Evolutionary conservation across 495 filamentous ascomycete species (phyloP), one percentile per base, ranked within the genome.

Genomic region (Penicillium angulare): DNA sequence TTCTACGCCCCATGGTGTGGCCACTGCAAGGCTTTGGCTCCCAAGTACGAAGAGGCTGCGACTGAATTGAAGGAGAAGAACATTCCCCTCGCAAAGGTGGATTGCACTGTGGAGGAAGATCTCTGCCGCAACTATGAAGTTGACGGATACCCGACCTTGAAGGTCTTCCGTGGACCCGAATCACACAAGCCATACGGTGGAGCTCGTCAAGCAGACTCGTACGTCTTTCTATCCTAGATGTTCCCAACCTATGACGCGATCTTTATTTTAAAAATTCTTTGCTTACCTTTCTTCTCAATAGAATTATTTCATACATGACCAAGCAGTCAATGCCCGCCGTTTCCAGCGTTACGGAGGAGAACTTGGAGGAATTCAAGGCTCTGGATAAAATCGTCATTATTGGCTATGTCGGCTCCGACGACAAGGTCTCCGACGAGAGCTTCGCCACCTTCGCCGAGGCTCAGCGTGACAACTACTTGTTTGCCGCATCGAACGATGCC

Each of bases 1-100:
- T 99, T 96, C 80, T 99, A 95, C 70, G 93, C 93, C 20, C 95
- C 95, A 34, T 97, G 93, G 95, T 99, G 95, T 68, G 93, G 93
- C 57, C 93, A 98, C 82, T 98, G 93, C 87, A 98, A 98, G 79
- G 87, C 90, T 54, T 76, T 93, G 24, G 89, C 88, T 36, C 88
- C 89, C 52, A 89, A 93, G 76, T 93, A 92, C 65, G 89, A 95
- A 56, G 89, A 93, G 67, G 93, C 93, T 34, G 93, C 93, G 13
- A 95, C 91, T 0, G 85, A 86, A 35, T 76, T 99, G 56, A 99
- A 97, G 79, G 86, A 88, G 74, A 99, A 97, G 81, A 78, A 90
- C 52, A 97, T 99, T 65, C 80, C 84, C 52, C 68, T 99, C 39
- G 91, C 81, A 60, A 97, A 99, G 81, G 79, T 99, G 57, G 93